Conservation (phyloP, 2,329 filamentous ascomycete species). For the Cordyceps cateniannulata region DNA sequence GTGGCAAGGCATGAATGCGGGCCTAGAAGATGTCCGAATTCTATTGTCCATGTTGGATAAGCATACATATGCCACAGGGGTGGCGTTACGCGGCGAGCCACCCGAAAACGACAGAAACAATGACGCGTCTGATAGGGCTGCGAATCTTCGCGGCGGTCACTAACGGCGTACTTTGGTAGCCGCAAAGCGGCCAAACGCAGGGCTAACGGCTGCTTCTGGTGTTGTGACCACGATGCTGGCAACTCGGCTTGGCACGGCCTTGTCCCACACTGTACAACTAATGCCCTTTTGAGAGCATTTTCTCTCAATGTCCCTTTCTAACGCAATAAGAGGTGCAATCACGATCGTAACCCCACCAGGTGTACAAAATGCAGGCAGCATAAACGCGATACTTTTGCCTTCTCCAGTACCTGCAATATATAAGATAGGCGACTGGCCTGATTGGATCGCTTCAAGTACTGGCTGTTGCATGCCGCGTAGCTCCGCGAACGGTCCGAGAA, state of each 20-base stretch:
- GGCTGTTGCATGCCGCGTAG: not conserved
- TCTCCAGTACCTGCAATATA: not conserved
- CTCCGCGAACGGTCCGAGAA: not conserved
- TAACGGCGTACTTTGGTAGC: too few species aligned
- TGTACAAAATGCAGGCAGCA: not conserved
- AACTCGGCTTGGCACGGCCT: too few species aligned
- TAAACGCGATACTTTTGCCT: not conserved
- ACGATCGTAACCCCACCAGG: not conserved
- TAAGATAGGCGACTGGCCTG: not conserved
- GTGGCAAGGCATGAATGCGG: conserved; percentile 98
- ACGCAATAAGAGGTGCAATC: not conserved
- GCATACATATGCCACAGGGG: too few species aligned
- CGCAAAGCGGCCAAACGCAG: too few species aligned
- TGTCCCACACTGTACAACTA: too few species aligned
- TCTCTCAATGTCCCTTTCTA: not conserved
- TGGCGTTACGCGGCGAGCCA: too few species aligned
- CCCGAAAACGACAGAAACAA: too few species aligned
- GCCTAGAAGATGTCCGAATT: conserved; percentile 86
- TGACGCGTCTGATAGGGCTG: too few species aligned
- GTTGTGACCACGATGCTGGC: too few species aligned
- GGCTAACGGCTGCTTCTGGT: too few species aligned
- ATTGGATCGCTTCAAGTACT: not conserved
- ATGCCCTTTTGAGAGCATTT: too few species aligned
- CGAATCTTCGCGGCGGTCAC: too few species aligned
- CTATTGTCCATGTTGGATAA: conserved; percentile 78